phyloP scores from a whole-genome alignment of 2,329 filamentous ascomycete genomes.

The Rachicladosporium sp. region DNA sequence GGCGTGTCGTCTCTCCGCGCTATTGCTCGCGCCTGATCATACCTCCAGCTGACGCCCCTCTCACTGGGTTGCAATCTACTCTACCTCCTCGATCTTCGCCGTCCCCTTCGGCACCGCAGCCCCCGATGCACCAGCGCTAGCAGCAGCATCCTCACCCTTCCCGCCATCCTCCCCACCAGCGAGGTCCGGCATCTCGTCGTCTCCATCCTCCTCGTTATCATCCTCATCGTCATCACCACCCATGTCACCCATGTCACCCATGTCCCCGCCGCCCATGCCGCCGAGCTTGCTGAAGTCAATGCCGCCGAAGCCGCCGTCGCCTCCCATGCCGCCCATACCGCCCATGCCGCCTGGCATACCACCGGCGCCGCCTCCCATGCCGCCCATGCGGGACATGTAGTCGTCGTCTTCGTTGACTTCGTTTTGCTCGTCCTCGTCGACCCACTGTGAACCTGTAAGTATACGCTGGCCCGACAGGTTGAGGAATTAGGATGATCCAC shows the following conservation, averaged over 20 bases:
- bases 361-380: slow-evolving; percentile 32
- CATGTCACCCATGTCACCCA: slow-evolving; percentile 28
- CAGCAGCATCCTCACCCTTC: slow-evolving; percentile 15
- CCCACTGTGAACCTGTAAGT: slow-evolving; percentile 48
- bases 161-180: slow-evolving; percentile 44
- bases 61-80: slow-evolving; percentile 10
- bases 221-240: slow-evolving; percentile 29
- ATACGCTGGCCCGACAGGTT: too few relatives aligned
- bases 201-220: slow-evolving; percentile 63
- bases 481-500: too few relatives aligned
- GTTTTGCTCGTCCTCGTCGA: slow-evolving; percentile 97
- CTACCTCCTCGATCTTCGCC: slow-evolving; percentile 36
- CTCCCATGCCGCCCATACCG: slow-evolving; percentile 26
- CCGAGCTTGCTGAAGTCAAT: slow-evolving; percentile 33
- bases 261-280: slow-evolving; percentile 46
- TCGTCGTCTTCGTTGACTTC: slow-evolving; percentile 71
- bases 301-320: slow-evolving; percentile 34
- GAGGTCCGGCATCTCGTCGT: slow-evolving; percentile 62
- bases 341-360: slow-evolving; percentile 19
- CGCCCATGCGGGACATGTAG: slow-evolving; percentile 39
- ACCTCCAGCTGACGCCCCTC: too few relatives aligned
- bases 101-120: too few relatives aligned
- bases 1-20: too few relatives aligned
- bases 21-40: too few relatives aligned
- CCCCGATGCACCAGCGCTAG: slow-evolving; percentile 21